A percentile compares a stretch with the other conserved stretches of the same genome.
Conservation (phyloP, 1,284 basidiomycete species). For the Ustilago tritici region DNA sequence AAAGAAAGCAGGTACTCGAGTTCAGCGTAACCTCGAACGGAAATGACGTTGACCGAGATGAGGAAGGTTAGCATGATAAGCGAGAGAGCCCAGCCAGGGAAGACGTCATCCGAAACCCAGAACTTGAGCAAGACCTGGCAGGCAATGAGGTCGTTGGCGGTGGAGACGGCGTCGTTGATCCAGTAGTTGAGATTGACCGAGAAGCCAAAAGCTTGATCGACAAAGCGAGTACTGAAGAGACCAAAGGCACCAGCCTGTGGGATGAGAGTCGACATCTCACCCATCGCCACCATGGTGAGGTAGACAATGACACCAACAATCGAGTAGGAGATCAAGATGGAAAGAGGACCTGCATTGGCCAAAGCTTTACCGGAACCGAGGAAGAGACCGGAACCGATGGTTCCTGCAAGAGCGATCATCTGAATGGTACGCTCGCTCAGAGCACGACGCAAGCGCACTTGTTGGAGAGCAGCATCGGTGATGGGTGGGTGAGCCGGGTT, state of each 20-base stretch:
- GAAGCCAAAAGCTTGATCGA: constrained; percentile 47
- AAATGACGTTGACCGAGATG: constrained; percentile 66
- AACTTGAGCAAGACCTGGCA: constrained; percentile 41
- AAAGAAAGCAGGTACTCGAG: constrained; percentile 66
- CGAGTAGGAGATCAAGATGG: constrained; percentile 68
- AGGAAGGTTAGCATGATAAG: constrained; percentile 71
- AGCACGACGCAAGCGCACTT: constrained; percentile 52
- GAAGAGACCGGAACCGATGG: constrained; percentile 73
- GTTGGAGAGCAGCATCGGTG: constrained; percentile 29
- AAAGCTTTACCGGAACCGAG: constrained; percentile 72
- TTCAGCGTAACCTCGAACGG: constrained; percentile 79
- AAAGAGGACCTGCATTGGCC: constrained; percentile 71
- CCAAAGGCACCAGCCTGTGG: constrained; percentile 64
- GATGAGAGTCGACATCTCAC: constrained; percentile 60
- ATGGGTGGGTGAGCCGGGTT: constrained; percentile 15
- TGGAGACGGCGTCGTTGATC: constrained; percentile 55
- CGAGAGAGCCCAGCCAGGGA: constrained; percentile 42
- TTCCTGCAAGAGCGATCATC: constrained; percentile 74
- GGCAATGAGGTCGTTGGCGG: constrained; percentile 74
- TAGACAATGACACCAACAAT: constrained; percentile 68
- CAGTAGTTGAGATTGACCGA: constrained; percentile 52
- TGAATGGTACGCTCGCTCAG: constrained; percentile 61
- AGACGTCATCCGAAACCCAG: constrained; percentile 38
- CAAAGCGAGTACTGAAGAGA: constrained; percentile 59
- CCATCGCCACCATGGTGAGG: constrained; percentile 69